Base-by-base conservation (phyloP, 257 asterid genomes). In the Agastache rugosa region DNA sequence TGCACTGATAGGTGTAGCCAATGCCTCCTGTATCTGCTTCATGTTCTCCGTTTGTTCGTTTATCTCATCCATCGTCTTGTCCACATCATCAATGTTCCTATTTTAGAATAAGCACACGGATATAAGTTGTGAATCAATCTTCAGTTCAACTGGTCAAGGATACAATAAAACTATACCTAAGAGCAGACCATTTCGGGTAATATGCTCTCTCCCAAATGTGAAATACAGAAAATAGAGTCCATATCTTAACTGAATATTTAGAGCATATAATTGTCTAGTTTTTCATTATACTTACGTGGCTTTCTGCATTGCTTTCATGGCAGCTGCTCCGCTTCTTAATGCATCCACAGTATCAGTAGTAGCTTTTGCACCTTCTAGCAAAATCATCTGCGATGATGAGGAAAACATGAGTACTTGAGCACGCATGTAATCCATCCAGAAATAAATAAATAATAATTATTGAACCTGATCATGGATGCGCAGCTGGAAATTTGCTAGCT, bases 21-120 rank as follows among this genome's bases (percentile, higher is more conserved):
- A 70, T 67, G 95, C 92, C 78, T 93, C 95, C 80, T 91, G 98
- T 71, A 93, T 90, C 79, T 82, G 91, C 73, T 87, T 93, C 91
- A 91, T 87, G 81, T 88, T 91, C 83, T 93, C 97, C 0, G 97
- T 90, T 67, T 93, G 98, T 77, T 93, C 97, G 6, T 85, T 93
- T 67, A 93, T 89, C 79, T 93, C 96, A n/a, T 93, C 95, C 97
- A 93, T 91, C 20, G 98, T 93, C 86, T 89, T 91, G 88, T 93
- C 98, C 79, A 93, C 93, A 19, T 91, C 96, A 45, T 89, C 94
- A 68, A 93, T 91, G 78, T 91, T 91, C 69, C 97, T 93, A 85
- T 55, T 23, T 45, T n/a, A 23, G 11, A 67, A 69, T 37, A 59
- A 73, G 15, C 35, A 50, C 37, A 3, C 0, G 37, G 34, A 5